Evolutionary conservation across 1,139 yeast species (phyloP).

Genomic region (Yamadazyma kanchanaburiensis): DNA sequence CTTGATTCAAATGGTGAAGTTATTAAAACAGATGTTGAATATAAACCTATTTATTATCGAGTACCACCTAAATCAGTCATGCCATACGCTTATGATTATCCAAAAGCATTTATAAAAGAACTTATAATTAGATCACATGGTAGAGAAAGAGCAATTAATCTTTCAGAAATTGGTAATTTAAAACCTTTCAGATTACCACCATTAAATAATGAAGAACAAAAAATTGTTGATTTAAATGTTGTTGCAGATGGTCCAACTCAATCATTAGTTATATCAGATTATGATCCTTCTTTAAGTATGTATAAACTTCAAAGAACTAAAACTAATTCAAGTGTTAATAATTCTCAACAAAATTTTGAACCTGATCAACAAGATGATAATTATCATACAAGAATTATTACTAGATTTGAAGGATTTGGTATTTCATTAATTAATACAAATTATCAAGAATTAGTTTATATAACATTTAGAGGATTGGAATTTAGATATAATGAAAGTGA

Average conservation of each 20-base stretch:
- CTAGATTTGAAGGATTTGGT: slow-evolving; percentile 85
- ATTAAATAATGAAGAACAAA: slow-evolving; percentile 37
- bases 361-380: slow-evolving; percentile 68
- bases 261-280: slow-evolving; percentile 77
- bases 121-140: slow-evolving; percentile 70
- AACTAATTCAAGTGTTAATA: slow-evolving; percentile 20
- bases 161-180: slow-evolving; percentile 90
- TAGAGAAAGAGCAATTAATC: slow-evolving; percentile 71
- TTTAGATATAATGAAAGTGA: slow-evolving; percentile 81
- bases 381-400: slow-evolving; percentile 55
- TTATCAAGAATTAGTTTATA: slow-evolving; percentile 75
- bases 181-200: slow-evolving; percentile 79
- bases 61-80: slow-evolving; percentile 89
- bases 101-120: slow-evolving; percentile 85
- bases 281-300: slow-evolving; percentile 73
- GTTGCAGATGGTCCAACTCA: slow-evolving; percentile 97
- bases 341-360: slow-evolving; percentile 52
- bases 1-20: slow-evolving; percentile 70
- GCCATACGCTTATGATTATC: slow-evolving; percentile 99
- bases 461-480: slow-evolving; percentile 79
- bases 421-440: slow-evolving; percentile 74
- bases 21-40: slow-evolving; percentile 44
- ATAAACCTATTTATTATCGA: slow-evolving; percentile 71
- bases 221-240: slow-evolving; percentile 80
- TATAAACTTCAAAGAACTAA: slow-evolving; percentile 51